Evolutionary conservation across 108 stramenopile genomes (phyloP).

Genomic region (Epithemia pelagica): DNA sequence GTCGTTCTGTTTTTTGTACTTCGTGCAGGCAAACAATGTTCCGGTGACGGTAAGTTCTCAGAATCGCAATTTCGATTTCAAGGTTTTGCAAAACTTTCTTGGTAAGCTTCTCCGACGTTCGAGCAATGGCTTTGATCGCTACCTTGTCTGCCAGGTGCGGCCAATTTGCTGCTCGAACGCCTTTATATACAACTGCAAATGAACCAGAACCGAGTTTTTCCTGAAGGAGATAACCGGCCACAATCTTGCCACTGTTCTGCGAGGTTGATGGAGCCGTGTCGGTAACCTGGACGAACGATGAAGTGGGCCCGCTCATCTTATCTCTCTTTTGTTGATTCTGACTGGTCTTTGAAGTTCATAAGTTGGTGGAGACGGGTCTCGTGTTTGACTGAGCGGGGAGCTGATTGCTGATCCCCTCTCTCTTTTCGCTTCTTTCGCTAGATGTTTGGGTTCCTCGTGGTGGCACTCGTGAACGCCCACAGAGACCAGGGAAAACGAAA

Average conservation of each 20-base stretch:
- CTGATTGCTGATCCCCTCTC: too few relatives aligned
- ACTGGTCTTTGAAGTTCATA: not conserved
- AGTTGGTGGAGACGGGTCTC: too few relatives aligned
- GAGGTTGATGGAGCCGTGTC: not conserved
- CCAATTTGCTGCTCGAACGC: slow-evolving; percentile 27
- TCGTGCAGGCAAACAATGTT: slow-evolving; percentile 87
- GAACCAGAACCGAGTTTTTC: slow-evolving; percentile 64
- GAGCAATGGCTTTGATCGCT: slow-evolving; percentile 91
- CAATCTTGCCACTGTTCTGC: slow-evolving; percentile 26
- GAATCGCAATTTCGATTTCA: slow-evolving; percentile 93
- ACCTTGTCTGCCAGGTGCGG: slow-evolving; percentile 35
- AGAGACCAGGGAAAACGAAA: too few relatives aligned
- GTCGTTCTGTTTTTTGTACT: slow-evolving; percentile 75
- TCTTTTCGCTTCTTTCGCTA: too few relatives aligned
- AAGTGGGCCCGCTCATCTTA: slow-evolving; percentile 3
- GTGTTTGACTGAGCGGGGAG: too few relatives aligned
- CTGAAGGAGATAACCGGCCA: slow-evolving; percentile 63
- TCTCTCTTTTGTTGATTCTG: not conserved
- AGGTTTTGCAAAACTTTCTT: slow-evolving; percentile 94
- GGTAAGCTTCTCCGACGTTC: slow-evolving; percentile 75
- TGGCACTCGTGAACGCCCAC: too few relatives aligned
- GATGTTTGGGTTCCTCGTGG: too few relatives aligned
- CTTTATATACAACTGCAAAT: slow-evolving; percentile 85
- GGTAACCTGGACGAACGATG: slow-evolving; percentile 1
- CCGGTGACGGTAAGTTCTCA: slow-evolving; percentile 83